A percentile compares a stretch with the other conserved stretches of the same genome.
phyloP scores from a whole-genome alignment of 1,284 basidiomycete species.

The Ganoderma multipileum region DNA sequence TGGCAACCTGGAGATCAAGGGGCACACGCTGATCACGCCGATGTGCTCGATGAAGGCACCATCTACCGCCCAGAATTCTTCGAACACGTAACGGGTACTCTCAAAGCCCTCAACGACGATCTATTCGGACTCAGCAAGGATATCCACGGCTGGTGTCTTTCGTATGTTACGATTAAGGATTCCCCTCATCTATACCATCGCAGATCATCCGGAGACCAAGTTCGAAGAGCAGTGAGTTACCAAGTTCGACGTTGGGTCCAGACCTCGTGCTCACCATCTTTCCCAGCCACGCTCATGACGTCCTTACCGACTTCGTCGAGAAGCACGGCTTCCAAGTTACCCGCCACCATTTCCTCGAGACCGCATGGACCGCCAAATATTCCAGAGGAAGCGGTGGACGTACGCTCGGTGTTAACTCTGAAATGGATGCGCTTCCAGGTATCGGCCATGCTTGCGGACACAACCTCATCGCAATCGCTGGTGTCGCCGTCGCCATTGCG shows the following conservation, averaged over 20 bases:
- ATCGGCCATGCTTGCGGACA: conserved; percentile 86
- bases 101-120: conserved; percentile 58
- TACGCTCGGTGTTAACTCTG: conserved; percentile 75
- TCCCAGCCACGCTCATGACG: conserved; percentile 58
- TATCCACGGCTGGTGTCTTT: conserved; percentile 60
- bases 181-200: neutral
- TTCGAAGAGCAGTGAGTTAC: conserved; percentile 41
- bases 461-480: conserved; percentile 85
- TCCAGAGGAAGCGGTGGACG: conserved; percentile 63
- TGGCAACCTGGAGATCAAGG: conserved; percentile 20
- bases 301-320: conserved; percentile 61
- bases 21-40: neutral
- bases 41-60: conserved; percentile 3
- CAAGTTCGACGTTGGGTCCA: neutral
- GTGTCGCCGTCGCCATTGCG: conserved; percentile 79
- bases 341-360: conserved; percentile 68
- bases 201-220: conserved; percentile 37
- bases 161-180: too few relatives aligned
- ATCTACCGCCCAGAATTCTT: conserved; percentile 47
- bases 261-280: neutral
- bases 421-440: conserved; percentile 71
- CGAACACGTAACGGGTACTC: conserved; percentile 58
- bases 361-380: conserved; percentile 82
- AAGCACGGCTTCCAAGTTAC: conserved; percentile 69
- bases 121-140: conserved; percentile 66